Base-by-base conservation (phyloP, 768 basidiomycete species). In the Xerocomellus intermedius region DNA sequence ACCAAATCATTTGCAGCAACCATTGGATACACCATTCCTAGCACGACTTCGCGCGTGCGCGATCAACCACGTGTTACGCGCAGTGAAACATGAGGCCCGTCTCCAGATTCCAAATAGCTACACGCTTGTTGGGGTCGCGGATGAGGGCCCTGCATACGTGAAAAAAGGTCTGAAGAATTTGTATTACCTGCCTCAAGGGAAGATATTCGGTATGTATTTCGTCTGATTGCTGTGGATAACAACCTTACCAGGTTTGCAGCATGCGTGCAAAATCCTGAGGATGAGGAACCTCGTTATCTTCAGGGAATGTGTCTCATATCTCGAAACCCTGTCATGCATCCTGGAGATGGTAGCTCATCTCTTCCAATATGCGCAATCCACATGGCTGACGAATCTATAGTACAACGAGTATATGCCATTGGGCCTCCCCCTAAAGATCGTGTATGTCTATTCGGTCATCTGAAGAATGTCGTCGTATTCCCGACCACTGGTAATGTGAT, bases 111-210 rank as follows among this genome's bases (percentile, higher is more conserved):
- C 85, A 0, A 72, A 83, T 1, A 85, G 84, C 56, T 83, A 83
- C 55, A 75, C 84, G 26, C 77, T 94, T 1, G 87, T 92, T 12
- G 92, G 93, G 1, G 80, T 94, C 9, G 87, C 89, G 4, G 92
- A 94, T 61, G 89, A 93, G 69, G 89, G 89, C 0, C 82, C 85
- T 0, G 82, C 84, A 0, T 89, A 89, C 57, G 66, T 64, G 41
- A 50, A 66, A 8, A 72, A 68, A n/a, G 84, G 84, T 1, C 64
- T 71, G 49, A 63, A 78, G 36, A 77, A 86, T 57, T 79, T 87
- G 2, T 86, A 76, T 64, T 73, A 65, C 33, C 70, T 92, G 14
- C 67, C 70, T 6, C 77, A 78, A 56, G 82, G 80, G 1, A 73
- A 87, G 58, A 84, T 93, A 4, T 92, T 83, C 57, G 89, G 89